phyloP scores from a whole-genome alignment of 192 early-diverging fungal genomes.

The Spinellus fusiger region DNA sequence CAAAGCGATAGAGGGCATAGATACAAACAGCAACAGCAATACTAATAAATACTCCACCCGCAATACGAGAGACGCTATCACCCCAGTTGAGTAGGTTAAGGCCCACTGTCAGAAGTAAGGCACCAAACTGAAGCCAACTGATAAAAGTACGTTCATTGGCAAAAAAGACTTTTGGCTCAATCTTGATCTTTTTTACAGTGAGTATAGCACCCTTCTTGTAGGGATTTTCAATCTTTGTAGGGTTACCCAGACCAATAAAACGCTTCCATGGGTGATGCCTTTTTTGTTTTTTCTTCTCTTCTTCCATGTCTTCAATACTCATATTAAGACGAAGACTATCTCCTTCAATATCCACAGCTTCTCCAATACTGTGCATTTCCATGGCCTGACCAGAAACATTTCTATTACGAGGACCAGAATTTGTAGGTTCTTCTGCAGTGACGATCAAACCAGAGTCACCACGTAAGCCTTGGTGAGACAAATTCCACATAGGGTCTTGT shows the following conservation, averaged over 20 bases:
- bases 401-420: conserved; percentile 3
- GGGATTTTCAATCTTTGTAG: not conserved
- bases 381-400: not conserved
- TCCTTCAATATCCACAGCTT: not conserved
- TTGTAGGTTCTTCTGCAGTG: conserved; percentile 1
- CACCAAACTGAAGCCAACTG: conserved; percentile 74
- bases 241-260: not conserved
- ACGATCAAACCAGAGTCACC: not conserved
- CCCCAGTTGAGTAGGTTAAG: conserved; percentile 74
- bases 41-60: conserved; percentile 49
- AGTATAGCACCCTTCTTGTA: conserved; percentile 4
- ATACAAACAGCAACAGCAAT: conserved; percentile 18
- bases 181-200: conserved; percentile 45
- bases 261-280: not conserved
- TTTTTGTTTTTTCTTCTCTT: not conserved
- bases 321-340: conserved; percentile 7
- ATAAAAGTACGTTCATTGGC: conserved; percentile 88
- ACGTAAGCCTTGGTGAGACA: not conserved
- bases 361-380: conserved; percentile 10
- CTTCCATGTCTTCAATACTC: not conserved
- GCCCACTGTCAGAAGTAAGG: conserved; percentile 64
- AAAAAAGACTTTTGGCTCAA: conserved; percentile 86
- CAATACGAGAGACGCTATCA: conserved; percentile 42
- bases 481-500: not conserved
- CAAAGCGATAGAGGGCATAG: conserved; percentile 26